Evolutionary conservation across 2,329 filamentous ascomycete species (phyloP).

Genomic region (Phialophora expanda): DNA sequence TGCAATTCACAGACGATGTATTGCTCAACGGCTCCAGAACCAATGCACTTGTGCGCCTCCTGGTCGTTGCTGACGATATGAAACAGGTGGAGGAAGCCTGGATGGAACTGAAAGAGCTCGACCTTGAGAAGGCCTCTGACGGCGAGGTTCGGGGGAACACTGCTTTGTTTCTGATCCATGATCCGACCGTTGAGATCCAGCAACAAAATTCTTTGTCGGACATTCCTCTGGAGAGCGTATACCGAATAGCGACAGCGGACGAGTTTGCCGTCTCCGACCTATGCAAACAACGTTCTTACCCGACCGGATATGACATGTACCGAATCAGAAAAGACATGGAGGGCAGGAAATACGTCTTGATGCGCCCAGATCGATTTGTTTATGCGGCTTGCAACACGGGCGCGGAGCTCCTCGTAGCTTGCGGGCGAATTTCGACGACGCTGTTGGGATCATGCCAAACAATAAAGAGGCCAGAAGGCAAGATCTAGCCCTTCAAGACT

Average conservation of each 20-base stretch:
- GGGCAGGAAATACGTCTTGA: slow-evolving; percentile 40
- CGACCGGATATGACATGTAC: slow-evolving; percentile 40
- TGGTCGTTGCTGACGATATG: slow-evolving; percentile 26
- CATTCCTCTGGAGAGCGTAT: slow-evolving; percentile 22
- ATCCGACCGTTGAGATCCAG: slow-evolving; percentile 2
- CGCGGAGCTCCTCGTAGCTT: slow-evolving; percentile 35
- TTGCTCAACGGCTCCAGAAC: slow-evolving; percentile 37
- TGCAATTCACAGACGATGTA: slow-evolving; percentile 45
- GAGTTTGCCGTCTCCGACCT: slow-evolving; percentile 42
- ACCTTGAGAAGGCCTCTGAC: slow-evolving; percentile 19
- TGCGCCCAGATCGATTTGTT: slow-evolving; percentile 45
- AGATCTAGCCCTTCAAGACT: background rate
- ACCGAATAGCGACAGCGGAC: slow-evolving; percentile 39
- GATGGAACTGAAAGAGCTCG: slow-evolving; percentile 42
- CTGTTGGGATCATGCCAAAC: slow-evolving; percentile 4
- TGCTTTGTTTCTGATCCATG: slow-evolving; percentile 22
- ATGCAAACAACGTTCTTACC: slow-evolving; percentile 42
- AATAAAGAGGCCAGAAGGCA: background rate
- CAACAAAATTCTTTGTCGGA: background rate
- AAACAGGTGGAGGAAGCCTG: slow-evolving; percentile 36
- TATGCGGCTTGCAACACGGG: slow-evolving; percentile 42
- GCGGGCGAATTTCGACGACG: slow-evolving; percentile 15
- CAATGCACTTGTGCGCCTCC: slow-evolving; percentile 20
- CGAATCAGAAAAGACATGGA: slow-evolving; percentile 38
- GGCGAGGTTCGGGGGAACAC: slow-evolving; percentile 28